Evolutionary conservation across 768 basidiomycete genomes (phyloP), one percentile per base, ranked within the genome.

Genomic region (Terana coerulea): DNA sequence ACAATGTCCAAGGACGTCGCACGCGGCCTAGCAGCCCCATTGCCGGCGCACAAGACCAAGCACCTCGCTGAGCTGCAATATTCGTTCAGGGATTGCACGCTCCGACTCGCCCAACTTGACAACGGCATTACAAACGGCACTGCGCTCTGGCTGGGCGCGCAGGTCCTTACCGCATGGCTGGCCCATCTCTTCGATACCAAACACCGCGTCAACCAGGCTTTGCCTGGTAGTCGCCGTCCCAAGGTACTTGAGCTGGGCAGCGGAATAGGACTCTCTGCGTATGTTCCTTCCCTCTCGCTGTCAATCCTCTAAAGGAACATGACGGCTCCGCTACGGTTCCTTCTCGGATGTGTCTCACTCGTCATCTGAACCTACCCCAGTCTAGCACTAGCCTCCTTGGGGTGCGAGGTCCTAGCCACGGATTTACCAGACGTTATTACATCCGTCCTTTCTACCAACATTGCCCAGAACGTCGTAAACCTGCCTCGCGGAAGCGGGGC

Each of bases 61-160:
- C 80, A 88, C 53, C 33, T 81, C 21, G 64, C 71, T 19, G 49
- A 68, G 30, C 77, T 88, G 49, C n/a, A 43, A 5, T 75, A 77
- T 61, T 63, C 72, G n/a, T 72, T 78, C 71, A 55, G 59, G 40
- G 10, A 46, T 17, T 53, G 57, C 47, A 40, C 59, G 14, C 84
- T 88, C 56, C 52, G 58, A 19, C 75, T 89, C 46, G n/a, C 64
- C 2, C 86, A 88, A 69, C 71, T 64, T 37, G 72, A 80, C 64
- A 75, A 87, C 60, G 83, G 86, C 35, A 60, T 67, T 14, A 80
- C 84, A 22, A 92, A 88, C 53, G 91, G 91, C 15, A 91, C 89
- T 2, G 80, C 87, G 2, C 80, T 93, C 45, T 93, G 91, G 91
- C 81, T 92, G 47, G 83, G 81, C 35, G 87, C 83, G 0, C 91